Base-by-base conservation (phyloP, 345 rosid species). In the Lagerstroemia speciosa region DNA sequence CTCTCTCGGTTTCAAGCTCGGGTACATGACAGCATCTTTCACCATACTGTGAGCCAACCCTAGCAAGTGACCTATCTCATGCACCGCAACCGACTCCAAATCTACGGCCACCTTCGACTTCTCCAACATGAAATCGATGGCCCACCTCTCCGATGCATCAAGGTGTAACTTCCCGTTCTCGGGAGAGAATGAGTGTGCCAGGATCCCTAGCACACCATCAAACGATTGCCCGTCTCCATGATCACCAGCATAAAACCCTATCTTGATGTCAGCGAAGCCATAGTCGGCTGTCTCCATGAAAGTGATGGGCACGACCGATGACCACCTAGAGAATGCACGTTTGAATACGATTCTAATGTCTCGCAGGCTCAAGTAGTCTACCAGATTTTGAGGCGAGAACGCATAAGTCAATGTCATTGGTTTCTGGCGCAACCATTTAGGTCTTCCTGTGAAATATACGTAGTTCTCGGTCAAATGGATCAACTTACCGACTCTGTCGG, bases 171-270 rank as follows among this genome's bases (percentile, higher is more conserved):
- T 86, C 68, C 96, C 96, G 68, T 78, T 87, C 72, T 90, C 96
- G 1, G 98, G 93, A 1, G 97, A 88, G 74, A 90, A 93, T 37
- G 96, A 86, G 43, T 87, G 96, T 0, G 92, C 98, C 62, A 84
- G 66, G 30, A 93, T 86, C 6, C 97, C 98, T 8, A 87, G 75
- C 22, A 86, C 89, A 9, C 97, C 98, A 73, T 93, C 98, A 31
- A 90, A 93, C 30, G 96, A 81, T 72, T 93, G 88, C 16, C 97
- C 97, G 29, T 90, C 96, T 8, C 97, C 97, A 76, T 90, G 97
- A 62, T 93, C 97, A 0, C 96, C 97, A 31, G 72, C 50, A 74
- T 86, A 90, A 69, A 89, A 93, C 64, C 92, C 96, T 65, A 90
- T 87, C 58, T 77, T 89, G 52, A 90, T 90, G 70, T 93, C 93